phyloP scores from a whole-genome alignment of 768 basidiomycete genomes.

The Amanita polypyramis region DNA sequence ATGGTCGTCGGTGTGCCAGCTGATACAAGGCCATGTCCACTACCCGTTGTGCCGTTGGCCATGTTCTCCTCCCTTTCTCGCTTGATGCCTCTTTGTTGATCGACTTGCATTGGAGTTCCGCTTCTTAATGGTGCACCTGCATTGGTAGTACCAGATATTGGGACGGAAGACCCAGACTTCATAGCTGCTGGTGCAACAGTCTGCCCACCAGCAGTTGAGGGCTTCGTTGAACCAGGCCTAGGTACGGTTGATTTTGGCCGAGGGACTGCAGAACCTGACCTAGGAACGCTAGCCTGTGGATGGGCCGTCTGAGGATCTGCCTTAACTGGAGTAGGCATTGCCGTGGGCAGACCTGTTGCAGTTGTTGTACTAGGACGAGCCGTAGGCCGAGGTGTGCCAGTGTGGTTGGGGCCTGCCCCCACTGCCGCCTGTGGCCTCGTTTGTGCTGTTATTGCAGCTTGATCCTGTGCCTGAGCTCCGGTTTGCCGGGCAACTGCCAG shows the following conservation, averaged over 20 bases:
- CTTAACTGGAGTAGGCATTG: slow-evolving; percentile 12
- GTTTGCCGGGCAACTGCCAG: slow-evolving; percentile 4
- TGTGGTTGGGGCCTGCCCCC: slow-evolving; percentile 4
- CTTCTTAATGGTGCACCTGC: slow-evolving; percentile 17
- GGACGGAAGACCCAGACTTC: background rate
- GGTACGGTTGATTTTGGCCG: slow-evolving; percentile 18
- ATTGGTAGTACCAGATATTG: slow-evolving; percentile 4
- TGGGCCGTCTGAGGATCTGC: slow-evolving; percentile 13
- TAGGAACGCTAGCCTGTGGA: slow-evolving; percentile 15
- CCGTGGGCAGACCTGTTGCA: slow-evolving; percentile 4
- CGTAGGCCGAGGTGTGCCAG: slow-evolving; percentile 12
- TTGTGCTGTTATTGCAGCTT: slow-evolving; percentile 15
- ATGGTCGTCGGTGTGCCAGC: slow-evolving; percentile 20
- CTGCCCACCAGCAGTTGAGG: slow-evolving; percentile 10
- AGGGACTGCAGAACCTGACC: slow-evolving; percentile 19
- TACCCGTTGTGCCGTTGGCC: slow-evolving; percentile 19
- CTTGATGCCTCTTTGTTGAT: slow-evolving; percentile 28
- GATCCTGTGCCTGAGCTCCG: background rate
- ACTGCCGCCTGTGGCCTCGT: slow-evolving; percentile 14
- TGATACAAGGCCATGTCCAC: slow-evolving; percentile 16
- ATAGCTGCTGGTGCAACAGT: slow-evolving; percentile 7
- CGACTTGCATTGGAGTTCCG: slow-evolving; percentile 22
- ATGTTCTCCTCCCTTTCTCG: slow-evolving; percentile 28
- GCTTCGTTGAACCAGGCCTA: slow-evolving; percentile 19
- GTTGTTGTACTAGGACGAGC: slow-evolving; percentile 16